Base-by-base conservation (phyloP, 148 eudicot genomes). In the Silene conica region DNA sequence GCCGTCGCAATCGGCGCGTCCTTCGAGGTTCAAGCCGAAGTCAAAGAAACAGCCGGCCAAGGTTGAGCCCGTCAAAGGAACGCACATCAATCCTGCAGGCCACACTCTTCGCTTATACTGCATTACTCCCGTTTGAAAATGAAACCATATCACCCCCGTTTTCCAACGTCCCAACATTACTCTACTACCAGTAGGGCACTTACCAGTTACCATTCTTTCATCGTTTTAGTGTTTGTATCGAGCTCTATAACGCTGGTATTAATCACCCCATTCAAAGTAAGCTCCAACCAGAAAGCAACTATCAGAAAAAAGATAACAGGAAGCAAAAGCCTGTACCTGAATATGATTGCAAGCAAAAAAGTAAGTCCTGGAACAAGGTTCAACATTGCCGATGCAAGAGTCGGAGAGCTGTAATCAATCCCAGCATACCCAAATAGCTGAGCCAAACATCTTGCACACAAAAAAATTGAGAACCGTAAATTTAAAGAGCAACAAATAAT, bases 361-460 rank as follows among this genome's bases (percentile, higher is more conserved):
- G 97, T 92, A 62, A 89, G 87, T 50, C 90, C 97, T 1, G 97
- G 97, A 66, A 89, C 59, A 79, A 92, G 92, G 78, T 89, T 89
- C 74, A 92, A 80, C 86, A 92, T 83, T 34, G 94, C 84, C 11
- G 92, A 69, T 8, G 78, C 88, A 64, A 89, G 88, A 20, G 92
- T 81, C 8, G 97, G 84, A 67, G 94, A 88, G 67, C 84, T 83
- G 64, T 77, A 92, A 62, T 77, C 59, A 41, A 86, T 69, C 48
- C 94, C 97, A 63, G 84, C 74, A 74, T 83, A 87, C 59, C 92
- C 94, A 60, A 83, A 75, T 63, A 91, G 34, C 77, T 91, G 97
- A 66, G 75, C 83, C 69, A 80, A 67, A 71, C 82, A 89, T 68
- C 96, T 91, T 64, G 63, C 5, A 13, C 15, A 20, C 38, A 20